Conservation (phyloP, 805 yeast species). For the Grigorovia yakushimaensis region DNA sequence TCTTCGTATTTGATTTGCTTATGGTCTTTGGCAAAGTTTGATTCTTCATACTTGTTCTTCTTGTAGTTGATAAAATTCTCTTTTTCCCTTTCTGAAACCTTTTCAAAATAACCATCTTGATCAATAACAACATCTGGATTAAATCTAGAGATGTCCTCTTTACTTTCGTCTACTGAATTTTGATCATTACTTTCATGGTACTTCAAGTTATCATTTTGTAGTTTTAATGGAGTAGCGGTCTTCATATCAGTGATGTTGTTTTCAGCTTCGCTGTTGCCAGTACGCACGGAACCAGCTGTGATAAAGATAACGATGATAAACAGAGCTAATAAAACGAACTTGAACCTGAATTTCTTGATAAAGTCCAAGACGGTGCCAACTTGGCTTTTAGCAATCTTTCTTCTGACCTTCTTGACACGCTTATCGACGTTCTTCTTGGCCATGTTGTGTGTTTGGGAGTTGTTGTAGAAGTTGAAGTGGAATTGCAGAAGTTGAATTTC, state of each 20-base stretch:
- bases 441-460: not conserved
- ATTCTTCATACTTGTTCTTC: not conserved
- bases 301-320: not conserved
- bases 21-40: not conserved
- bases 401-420: not conserved
- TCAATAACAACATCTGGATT: not conserved
- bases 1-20: constrained; percentile 1
- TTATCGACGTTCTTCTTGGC: not conserved
- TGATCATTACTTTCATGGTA: not conserved
- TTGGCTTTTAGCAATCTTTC: not conserved
- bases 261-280: not conserved
- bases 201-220: not conserved
- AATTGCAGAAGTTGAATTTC: not conserved
- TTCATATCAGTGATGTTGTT: not conserved
- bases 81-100: not conserved
- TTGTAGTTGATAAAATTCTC: not conserved
- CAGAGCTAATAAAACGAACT: not conserved
- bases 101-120: not conserved
- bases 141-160: not conserved
- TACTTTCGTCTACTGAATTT: not conserved
- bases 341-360: not conserved
- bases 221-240: not conserved
- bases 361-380: not conserved
- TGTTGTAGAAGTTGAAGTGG: not conserved
- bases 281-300: not conserved